Base-by-base conservation (phyloP, 192 early-diverging fungal genomes). In the Glomus cerebriforme region DNA sequence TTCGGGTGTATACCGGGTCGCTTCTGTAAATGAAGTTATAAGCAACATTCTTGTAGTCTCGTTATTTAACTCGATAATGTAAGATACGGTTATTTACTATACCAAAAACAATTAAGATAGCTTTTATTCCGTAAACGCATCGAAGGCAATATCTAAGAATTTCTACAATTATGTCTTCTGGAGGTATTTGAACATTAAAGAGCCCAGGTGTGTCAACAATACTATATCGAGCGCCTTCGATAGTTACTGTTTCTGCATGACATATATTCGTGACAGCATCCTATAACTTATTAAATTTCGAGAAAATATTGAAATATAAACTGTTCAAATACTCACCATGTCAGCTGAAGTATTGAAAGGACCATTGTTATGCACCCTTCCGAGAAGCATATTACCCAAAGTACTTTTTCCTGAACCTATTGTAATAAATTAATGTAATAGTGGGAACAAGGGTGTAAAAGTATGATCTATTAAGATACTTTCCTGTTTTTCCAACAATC, bases 331-430 rank as follows among this genome's bases (percentile, higher is more conserved):
- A 22, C 59, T 60, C 59, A 60, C 59, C 7, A 60, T 19, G 19
- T 22, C 59, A 4, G 59, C 59, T 60, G 59, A 60, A 60, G 59
- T 22, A 4, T 60, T 3, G 59, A 60, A 60, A 60, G 59, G 59
- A 7, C 59, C 59, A 60, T 22, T 60, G 7, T 60, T 22, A 60
- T 60, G 59, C n/a, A 22, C 3, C 4, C n/a, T 60, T 22, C 59
- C 59, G n/a, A 60, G 59, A 60, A 60, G 59, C 59, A 60, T 60
- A 22, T 60, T 62, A 62, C 24, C 60, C 60, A 62, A 7, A 26
- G 24, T 62, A 3, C 60, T 62, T 62, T 62, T 62, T 62, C 60
- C 60, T 26, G 60, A 19, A 62, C 60, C 60, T 62, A 62, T 24
- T 62, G 34, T 35, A 35, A 62, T 2, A 24, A 26, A 62, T 26